These are phyloP conservation scores for Aspergillus pseudoviridinutans DNA, from an alignment of 2,329 filamentous ascomycete genomes.

Conservation along the genomic window DNA sequence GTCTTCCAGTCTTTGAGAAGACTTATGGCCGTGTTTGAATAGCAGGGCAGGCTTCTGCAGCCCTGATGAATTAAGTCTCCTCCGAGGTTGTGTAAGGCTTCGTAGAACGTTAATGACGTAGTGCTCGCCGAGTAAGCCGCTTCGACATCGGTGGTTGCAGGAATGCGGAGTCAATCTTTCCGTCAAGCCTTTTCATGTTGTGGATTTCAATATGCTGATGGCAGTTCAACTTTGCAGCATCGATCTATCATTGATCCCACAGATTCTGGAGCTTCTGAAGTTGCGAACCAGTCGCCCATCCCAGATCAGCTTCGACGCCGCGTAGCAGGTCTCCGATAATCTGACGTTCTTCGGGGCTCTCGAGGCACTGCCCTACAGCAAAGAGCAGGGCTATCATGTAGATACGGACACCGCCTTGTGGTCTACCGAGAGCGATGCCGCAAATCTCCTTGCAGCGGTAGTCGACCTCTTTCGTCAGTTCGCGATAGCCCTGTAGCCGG, in stretches of 20 bases:
- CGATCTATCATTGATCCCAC: slow-evolving; percentile 21
- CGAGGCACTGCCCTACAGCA: slow-evolving; percentile 57
- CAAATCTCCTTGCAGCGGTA: slow-evolving; percentile 57
- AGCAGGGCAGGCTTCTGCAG: not conserved
- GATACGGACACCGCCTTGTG: slow-evolving; percentile 55
- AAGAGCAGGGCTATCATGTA: slow-evolving; percentile 57
- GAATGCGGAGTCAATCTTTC: not conserved
- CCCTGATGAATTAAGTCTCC: not conserved
- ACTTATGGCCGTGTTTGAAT: too few species aligned
- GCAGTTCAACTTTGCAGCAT: not conserved
- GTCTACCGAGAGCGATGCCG: slow-evolving; percentile 54
- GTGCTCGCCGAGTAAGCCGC: too few species aligned
- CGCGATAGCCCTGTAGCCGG: slow-evolving; percentile 54
- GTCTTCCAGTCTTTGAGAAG: not conserved
- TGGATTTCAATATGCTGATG: not conserved
- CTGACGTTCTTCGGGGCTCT: slow-evolving; percentile 48
- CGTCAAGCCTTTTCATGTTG: not conserved
- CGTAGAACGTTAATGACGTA: not conserved
- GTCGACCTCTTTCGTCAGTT: slow-evolving; percentile 53
- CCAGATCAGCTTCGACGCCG: slow-evolving; percentile 58
- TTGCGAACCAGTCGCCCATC: slow-evolving; percentile 57
- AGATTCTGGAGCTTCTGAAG: slow-evolving; percentile 44
- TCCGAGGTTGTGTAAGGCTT: not conserved
- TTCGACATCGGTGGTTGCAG: not conserved
- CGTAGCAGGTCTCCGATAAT: slow-evolving; percentile 53